Conservation (phyloP, 345 rosid genomes). For the Pugionium cornutum region DNA sequence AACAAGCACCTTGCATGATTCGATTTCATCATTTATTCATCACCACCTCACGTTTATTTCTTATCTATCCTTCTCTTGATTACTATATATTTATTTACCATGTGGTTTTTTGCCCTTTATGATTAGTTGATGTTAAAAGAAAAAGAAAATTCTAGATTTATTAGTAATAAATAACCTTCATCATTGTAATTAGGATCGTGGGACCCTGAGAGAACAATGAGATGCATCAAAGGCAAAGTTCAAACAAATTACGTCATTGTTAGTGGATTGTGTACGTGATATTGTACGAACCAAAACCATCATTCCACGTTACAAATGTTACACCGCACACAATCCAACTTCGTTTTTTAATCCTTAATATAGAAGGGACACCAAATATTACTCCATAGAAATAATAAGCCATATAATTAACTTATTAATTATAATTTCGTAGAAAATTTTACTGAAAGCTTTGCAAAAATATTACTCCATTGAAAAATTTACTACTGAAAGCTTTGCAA, state of each 20-base stretch:
- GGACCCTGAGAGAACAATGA: slow-evolving; percentile 25
- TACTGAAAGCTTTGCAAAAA: too few relatives aligned
- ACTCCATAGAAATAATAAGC: too few relatives aligned
- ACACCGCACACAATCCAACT: slow-evolving; percentile 21
- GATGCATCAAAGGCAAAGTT: slow-evolving; percentile 37
- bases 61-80: slow-evolving; percentile 6
- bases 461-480: too few relatives aligned
- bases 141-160: too few relatives aligned
- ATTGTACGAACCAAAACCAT: slow-evolving; percentile 30
- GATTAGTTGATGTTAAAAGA: too few relatives aligned
- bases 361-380: too few relatives aligned
- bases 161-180: too few relatives aligned
- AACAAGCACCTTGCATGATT: slow-evolving; percentile 32
- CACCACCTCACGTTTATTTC: slow-evolving; percentile 21
- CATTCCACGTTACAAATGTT: slow-evolving; percentile 21
- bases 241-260: slow-evolving; percentile 36
- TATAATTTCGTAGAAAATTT: too few relatives aligned
- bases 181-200: slow-evolving; percentile 2
- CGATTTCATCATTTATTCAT: slow-evolving; percentile 23
- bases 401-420: too few relatives aligned
- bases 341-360: neutral
- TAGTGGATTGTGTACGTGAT: slow-evolving; percentile 39
- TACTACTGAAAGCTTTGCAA: neutral
- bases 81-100: slow-evolving; percentile 6
- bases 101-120: neutral